These are phyloP conservation scores for Suillus plorans DNA, from an alignment of 768 basidiomycete genomes.

Conservation along the genomic window DNA sequence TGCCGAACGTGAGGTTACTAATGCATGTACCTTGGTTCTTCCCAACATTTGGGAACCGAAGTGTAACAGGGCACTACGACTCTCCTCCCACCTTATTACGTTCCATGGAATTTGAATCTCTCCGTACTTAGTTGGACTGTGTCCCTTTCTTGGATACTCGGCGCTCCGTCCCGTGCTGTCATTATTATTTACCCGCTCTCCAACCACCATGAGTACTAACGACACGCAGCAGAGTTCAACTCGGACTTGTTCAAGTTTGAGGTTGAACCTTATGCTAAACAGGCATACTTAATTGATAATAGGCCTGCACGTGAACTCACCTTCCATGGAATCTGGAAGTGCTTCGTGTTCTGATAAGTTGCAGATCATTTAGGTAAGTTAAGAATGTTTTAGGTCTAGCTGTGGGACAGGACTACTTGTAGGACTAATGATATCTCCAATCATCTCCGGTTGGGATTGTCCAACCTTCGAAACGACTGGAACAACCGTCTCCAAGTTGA, in stretches of 20 bases:
- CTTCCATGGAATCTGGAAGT: background rate
- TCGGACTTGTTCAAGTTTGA: too few species aligned
- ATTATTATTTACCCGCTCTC: background rate
- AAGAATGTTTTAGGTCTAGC: background rate
- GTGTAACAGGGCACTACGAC: too few species aligned
- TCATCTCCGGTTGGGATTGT: background rate
- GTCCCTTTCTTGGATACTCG: background rate
- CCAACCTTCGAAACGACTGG: background rate
- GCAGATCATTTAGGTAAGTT: constrained; percentile 2
- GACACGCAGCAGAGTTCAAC: background rate
- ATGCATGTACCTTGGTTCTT: too few species aligned
- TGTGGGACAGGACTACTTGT: background rate
- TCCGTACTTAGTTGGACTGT: background rate
- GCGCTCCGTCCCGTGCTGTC: constrained; percentile 4
- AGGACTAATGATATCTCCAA: background rate
- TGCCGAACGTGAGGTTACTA: too few species aligned
- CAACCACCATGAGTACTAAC: background rate
- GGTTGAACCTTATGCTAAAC: background rate
- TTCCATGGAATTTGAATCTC: background rate
- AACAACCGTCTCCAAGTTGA: background rate
- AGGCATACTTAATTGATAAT: background rate
- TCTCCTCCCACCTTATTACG: background rate
- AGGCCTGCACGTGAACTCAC: background rate
- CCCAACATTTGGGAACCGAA: too few species aligned
- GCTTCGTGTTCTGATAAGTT: background rate